Evolutionary conservation across 768 basidiomycete species (phyloP).

Genomic region (Hortiboletus flavorubellus): DNA sequence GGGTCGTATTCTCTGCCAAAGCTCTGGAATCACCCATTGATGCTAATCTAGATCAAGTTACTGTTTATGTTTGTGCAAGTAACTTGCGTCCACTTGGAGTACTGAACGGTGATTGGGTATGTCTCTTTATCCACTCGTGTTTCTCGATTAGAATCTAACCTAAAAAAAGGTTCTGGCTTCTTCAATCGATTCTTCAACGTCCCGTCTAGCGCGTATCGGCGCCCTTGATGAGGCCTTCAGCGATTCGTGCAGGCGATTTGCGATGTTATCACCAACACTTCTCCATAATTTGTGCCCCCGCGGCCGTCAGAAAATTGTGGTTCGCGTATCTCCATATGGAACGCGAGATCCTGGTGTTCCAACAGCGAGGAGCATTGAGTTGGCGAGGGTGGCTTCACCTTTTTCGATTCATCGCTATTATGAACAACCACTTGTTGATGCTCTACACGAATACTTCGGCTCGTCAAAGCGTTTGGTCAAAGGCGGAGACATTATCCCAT

Average conservation of each 20-base stretch:
- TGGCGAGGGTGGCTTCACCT: slow-evolving; percentile 81
- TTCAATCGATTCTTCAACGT: slow-evolving; percentile 31
- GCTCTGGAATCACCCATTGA: slow-evolving; percentile 36
- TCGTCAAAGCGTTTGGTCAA: slow-evolving; percentile 55
- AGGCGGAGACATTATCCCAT: slow-evolving; percentile 68
- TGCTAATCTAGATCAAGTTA: slow-evolving; percentile 43
- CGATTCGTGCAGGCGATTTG: slow-evolving; percentile 36
- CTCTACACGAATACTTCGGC: slow-evolving; percentile 63
- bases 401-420: slow-evolving; percentile 61
- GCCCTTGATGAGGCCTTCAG: slow-evolving; percentile 46
- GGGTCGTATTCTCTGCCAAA: slow-evolving; percentile 26
- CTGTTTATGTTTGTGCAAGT: slow-evolving; percentile 59
- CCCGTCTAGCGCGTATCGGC: slow-evolving; percentile 56
- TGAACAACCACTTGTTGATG: slow-evolving; percentile 57
- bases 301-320: slow-evolving; percentile 28
- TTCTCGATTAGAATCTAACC: background rate
- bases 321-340: slow-evolving; percentile 61
- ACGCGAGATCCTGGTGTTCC: slow-evolving; percentile 59
- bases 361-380: slow-evolving; percentile 61
- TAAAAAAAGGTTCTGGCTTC: slow-evolving; percentile 49
- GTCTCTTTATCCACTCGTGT: slow-evolving; percentile 6
- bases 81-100: slow-evolving; percentile 65
- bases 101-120: slow-evolving; percentile 77
- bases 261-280: slow-evolving; percentile 43
- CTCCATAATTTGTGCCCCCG: slow-evolving; percentile 48